phyloP scores from a whole-genome alignment of 2,329 filamentous ascomycete genomes.

The Scedosporium boydii region DNA sequence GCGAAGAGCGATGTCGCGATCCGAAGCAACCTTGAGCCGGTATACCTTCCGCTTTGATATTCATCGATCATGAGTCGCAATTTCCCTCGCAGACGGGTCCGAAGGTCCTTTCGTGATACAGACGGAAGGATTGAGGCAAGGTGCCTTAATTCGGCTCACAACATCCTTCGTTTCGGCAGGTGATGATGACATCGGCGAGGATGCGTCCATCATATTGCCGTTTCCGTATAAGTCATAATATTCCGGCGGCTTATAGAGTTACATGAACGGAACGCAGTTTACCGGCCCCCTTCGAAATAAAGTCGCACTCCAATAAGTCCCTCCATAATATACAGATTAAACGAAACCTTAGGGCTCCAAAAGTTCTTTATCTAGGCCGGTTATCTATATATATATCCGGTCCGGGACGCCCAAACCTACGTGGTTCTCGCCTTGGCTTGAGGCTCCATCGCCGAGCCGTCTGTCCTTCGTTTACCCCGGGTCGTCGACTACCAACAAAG shows the following conservation, averaged over 20 bases:
- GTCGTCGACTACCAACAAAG: no score
- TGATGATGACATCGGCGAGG: background rate
- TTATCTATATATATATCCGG: background rate
- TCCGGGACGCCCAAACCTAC: background rate
- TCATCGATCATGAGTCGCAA: background rate
- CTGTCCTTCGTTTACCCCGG: background rate
- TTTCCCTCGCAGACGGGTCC: background rate
- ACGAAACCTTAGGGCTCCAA: background rate
- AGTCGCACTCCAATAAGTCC: background rate
- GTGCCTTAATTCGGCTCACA: background rate
- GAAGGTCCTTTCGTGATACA: background rate
- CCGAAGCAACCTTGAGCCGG: background rate
- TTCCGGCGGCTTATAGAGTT: constrained; percentile 1
- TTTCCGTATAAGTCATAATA: background rate
- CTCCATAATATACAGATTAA: background rate
- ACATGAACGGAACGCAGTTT: background rate
- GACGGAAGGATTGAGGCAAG: background rate
- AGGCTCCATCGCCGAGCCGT: background rate
- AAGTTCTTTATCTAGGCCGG: background rate
- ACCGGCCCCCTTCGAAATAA: background rate
- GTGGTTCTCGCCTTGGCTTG: background rate
- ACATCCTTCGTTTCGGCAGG: background rate
- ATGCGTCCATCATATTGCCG: background rate
- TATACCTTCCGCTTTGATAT: background rate
- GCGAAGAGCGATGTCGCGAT: background rate